These are phyloP conservation scores for Colletotrichum karsti DNA, from an alignment of 2,329 filamentous ascomycete genomes.

Conservation along the genomic window DNA sequence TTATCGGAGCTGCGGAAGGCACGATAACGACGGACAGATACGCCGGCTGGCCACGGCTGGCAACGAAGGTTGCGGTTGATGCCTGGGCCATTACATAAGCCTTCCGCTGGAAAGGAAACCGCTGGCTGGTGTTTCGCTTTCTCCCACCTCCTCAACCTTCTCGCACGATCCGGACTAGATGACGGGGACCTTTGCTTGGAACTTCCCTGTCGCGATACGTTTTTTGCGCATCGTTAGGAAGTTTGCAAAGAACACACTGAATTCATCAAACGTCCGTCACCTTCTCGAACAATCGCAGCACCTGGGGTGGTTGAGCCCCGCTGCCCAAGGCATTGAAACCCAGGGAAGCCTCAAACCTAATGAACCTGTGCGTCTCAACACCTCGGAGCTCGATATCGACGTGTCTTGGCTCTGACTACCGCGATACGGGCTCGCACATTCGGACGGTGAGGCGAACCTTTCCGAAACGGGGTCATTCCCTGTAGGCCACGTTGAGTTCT, in stretches of 20 bases:
- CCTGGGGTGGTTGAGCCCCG: neutral
- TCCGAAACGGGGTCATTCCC: neutral
- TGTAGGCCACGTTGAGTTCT: conserved; percentile 2
- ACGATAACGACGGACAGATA: conserved; percentile 18
- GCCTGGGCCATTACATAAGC: neutral
- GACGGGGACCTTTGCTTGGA: neutral
- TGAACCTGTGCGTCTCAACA: neutral
- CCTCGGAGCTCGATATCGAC: neutral
- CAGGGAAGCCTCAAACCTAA: neutral
- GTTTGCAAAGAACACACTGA: neutral
- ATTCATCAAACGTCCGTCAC: neutral
- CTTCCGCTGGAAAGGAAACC: neutral
- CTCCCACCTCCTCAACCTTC: neutral
- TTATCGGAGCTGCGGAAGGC: conserved; percentile 27
- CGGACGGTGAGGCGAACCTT: neutral
- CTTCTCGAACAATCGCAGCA: neutral
- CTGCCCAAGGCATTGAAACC: neutral
- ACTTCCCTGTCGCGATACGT: neutral
- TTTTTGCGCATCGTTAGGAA: neutral
- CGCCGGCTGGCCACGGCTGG: conserved; percentile 10
- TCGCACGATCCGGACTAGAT: neutral
- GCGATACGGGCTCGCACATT: neutral
- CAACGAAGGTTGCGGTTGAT: neutral
- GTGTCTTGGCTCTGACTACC: neutral
- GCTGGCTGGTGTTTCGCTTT: neutral